A percentile compares a stretch with the other conserved stretches of the same genome.
Evolutionary conservation across 345 rosid genomes (phyloP).

Genomic region (Psidium guajava): DNA sequence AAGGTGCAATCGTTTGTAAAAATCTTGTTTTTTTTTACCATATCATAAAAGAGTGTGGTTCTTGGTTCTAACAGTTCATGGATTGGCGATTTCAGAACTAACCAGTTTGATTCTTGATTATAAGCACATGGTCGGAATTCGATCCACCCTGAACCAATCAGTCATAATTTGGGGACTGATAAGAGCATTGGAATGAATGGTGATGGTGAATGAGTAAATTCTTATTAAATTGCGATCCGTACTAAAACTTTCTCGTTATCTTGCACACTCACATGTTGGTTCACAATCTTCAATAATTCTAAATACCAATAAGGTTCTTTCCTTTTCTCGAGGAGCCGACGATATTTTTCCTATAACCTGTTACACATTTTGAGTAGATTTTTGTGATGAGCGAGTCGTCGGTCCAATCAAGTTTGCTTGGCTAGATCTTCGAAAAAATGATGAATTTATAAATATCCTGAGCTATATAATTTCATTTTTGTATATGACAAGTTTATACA

Average conservation of each 20-base stretch:
- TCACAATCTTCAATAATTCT: not conserved
- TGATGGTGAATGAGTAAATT: not conserved
- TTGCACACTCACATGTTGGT: not conserved
- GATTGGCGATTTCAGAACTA: no score
- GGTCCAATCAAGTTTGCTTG: fast-evolving
- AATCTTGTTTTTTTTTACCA: no score
- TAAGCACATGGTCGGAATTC: not conserved
- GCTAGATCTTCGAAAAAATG: fast-evolving
- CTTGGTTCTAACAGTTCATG: no score
- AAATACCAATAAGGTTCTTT: fast-evolving
- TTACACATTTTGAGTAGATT: fast-evolving
- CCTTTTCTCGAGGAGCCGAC: fast-evolving
- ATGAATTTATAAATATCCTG: not conserved
- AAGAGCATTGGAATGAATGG: not conserved
- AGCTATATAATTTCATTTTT: not conserved
- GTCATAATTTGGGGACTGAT: not conserved
- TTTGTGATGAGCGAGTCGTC: fast-evolving
- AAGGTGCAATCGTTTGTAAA: no score
- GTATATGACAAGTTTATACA: not conserved
- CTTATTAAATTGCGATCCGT: no score
- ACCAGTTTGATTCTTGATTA: not conserved
- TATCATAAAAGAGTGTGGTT: no score
- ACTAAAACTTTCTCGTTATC: no score
- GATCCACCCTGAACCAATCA: not conserved
- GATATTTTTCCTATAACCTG: fast-evolving